These are phyloP conservation scores for Colletotrichum spaethianum DNA, from an alignment of 2,329 filamentous ascomycete species.

Conservation along the genomic window DNA sequence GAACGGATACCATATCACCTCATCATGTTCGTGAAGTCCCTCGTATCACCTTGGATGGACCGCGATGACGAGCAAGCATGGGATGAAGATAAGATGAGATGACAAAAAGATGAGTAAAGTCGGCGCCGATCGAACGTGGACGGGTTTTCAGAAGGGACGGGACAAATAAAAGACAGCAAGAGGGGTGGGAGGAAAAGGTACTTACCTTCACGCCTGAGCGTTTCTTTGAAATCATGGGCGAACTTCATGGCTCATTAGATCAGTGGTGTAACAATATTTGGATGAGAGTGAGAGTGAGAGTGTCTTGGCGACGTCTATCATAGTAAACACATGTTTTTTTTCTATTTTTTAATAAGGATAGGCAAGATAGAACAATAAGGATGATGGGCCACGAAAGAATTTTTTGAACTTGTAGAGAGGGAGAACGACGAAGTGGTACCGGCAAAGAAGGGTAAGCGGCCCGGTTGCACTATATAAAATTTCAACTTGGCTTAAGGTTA, in stretches of 20 bases:
- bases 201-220: constrained; percentile 73
- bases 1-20: background rate
- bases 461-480: constrained; percentile 27
- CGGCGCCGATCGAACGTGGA: no score
- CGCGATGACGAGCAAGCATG: background rate
- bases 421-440: no score
- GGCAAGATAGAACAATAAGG: background rate
- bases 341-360: background rate
- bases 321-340: constrained; percentile 18
- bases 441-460: background rate
- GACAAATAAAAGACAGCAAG: background rate
- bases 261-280: constrained; percentile 12
- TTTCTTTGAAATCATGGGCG: constrained; percentile 81
- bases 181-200: constrained; percentile 1
- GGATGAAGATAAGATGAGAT: background rate
- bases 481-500: background rate
- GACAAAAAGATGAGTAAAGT: background rate
- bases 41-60: background rate
- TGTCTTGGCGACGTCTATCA: constrained; percentile 8
- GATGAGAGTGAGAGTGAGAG: background rate
- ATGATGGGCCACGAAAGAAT: background rate
- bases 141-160: background rate
- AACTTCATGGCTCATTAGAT: constrained; percentile 79
- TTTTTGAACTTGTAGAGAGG: background rate
- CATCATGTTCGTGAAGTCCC: background rate